Conservation (phyloP, 768 basidiomycete species). For the Pulveroboletus sp. region DNA sequence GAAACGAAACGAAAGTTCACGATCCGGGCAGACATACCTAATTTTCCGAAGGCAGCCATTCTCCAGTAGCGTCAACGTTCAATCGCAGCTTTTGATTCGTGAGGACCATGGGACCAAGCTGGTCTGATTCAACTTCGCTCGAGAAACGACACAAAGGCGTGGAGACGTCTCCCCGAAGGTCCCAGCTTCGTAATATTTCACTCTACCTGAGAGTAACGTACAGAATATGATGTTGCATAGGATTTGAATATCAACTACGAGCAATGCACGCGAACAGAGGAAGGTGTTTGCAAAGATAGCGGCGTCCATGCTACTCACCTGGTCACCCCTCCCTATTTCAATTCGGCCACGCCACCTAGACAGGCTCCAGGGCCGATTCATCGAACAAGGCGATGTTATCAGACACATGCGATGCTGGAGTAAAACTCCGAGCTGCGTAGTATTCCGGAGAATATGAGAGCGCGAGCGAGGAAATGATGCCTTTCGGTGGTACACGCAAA, state of each 20-base stretch:
- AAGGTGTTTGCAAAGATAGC: neutral
- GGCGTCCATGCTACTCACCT: conserved; percentile 43
- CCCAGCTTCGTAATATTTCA: conserved; percentile 69
- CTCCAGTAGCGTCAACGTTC: conserved; percentile 69
- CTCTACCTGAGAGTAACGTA: conserved; percentile 75
- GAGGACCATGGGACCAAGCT: neutral
- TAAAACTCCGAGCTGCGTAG: conserved; percentile 80
- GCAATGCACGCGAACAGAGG: no score
- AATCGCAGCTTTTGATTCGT: conserved; percentile 83
- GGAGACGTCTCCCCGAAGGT: conserved; percentile 60
- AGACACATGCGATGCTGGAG: conserved; percentile 39
- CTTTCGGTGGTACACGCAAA: conserved; percentile 36
- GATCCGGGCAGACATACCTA: conserved; percentile 44
- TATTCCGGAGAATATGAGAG: conserved; percentile 66
- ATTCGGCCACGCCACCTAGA: conserved; percentile 54
- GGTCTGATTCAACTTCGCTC: neutral
- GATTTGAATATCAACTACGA: conserved; percentile 75
- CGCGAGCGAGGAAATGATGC: conserved; percentile 82
- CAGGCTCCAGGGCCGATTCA: conserved; percentile 54
- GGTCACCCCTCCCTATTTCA: conserved; percentile 41
- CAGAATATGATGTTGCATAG: conserved; percentile 62
- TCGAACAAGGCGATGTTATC: conserved; percentile 67
- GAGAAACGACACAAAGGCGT: conserved; percentile 39
- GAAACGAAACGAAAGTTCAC: neutral
- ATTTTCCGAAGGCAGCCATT: conserved; percentile 62